Base-by-base conservation (phyloP, 1,139 yeast species). In the Yamadazyma buinensis region DNA sequence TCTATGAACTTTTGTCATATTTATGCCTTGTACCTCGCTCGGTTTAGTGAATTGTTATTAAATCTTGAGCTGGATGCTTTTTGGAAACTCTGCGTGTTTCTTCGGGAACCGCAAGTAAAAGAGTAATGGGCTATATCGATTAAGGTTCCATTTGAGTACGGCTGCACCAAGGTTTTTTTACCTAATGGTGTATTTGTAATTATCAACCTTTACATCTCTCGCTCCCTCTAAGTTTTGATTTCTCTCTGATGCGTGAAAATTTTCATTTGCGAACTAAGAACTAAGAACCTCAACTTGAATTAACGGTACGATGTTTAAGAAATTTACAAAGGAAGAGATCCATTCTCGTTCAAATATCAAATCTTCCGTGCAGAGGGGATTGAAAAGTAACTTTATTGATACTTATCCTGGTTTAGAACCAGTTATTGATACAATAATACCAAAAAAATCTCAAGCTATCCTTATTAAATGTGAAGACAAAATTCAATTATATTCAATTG, bases 291-390 rank as follows among this genome's bases (percentile, higher is more conserved):
- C n/a, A 22, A 22, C 23, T 10, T 10, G 11, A 12, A 22, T 22
- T 22, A 12, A 22, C n/a, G n/a, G 13, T 14, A 32, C 27, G 28
- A 75, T 76, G 80, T 75, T 76, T 48, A 72, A 65, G 56, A 86
- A 87, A 58, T 87, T 88, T 63, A 73, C 87, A 22, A 82, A 77
- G 48, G 96, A 87, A 34, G 96, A 88, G 54, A 75, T 88, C 34
- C 95, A 87, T 52, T 83, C 96, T 10, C 82, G 94, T 45, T 81
- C 97, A 11, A 90, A 88, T 55, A 83, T 88, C 59, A 90, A 90
- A 61, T 86, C 96, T 1, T 88, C 97, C 1, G 92, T 84, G 10
- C 96, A 88, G 55, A 76, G 97, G 59, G 84, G 85, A 7, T 70
- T 90, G 46, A 85, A 85, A 56, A 49, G 83, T 24, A 84, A 80